Evolutionary conservation across 805 yeast species (phyloP).

Genomic region (Kregervanrija delftensis): DNA sequence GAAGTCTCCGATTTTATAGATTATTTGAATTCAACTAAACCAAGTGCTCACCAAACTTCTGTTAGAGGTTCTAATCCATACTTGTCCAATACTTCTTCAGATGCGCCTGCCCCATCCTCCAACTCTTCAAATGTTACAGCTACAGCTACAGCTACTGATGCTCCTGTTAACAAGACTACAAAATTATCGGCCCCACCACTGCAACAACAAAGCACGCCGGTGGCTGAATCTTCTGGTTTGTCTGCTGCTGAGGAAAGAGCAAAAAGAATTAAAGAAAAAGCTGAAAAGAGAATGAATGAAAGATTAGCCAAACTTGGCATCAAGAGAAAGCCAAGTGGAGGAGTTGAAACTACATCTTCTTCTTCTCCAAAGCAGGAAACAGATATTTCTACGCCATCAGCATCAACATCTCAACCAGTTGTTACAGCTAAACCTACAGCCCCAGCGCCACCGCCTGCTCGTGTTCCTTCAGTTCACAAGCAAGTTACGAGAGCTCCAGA

Average conservation of each 20-base stretch:
- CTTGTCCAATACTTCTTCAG: slow-evolving; percentile 1
- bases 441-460: slow-evolving; percentile 15
- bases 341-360: no score
- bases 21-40: slow-evolving; percentile 37
- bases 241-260: slow-evolving; percentile 59
- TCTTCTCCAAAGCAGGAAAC: slow-evolving; percentile 4
- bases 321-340: slow-evolving; percentile 6
- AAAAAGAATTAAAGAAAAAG: slow-evolving; percentile 77
- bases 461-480: slow-evolving; percentile 6
- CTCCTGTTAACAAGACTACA: slow-evolving; percentile 4
- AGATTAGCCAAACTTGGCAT: slow-evolving; percentile 77
- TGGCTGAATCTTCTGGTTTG: not conserved
- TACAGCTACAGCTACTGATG: not conserved
- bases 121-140: not conserved
- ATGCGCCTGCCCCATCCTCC: not conserved
- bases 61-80: slow-evolving; percentile 3
- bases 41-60: slow-evolving; percentile 8
- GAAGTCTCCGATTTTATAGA: slow-evolving; percentile 57
- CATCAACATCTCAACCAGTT: slow-evolving; percentile 5
- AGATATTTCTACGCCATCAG: slow-evolving; percentile 10
- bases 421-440: not conserved
- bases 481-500: slow-evolving; percentile 1
- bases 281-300: slow-evolving; percentile 76
- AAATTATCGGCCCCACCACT: slow-evolving; percentile 10
- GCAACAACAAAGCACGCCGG: slow-evolving; percentile 11